These are phyloP conservation scores for Colletotrichum sp. DNA, from an alignment of 2,329 filamentous ascomycete species.

Conservation along the genomic window DNA sequence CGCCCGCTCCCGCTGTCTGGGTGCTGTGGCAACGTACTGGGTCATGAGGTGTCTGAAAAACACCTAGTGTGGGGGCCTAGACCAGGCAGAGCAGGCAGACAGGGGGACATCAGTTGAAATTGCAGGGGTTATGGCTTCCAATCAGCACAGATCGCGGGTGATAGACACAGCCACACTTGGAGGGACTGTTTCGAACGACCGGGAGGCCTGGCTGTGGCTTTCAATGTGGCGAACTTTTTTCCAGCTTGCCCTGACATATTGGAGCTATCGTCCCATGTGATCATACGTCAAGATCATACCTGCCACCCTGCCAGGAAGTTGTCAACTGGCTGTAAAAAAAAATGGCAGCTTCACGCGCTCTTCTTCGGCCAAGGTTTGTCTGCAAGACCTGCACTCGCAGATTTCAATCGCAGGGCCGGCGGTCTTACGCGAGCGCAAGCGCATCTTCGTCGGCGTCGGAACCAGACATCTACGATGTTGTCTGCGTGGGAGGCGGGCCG, in stretches of 20 bases:
- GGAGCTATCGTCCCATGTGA: constrained; percentile 1
- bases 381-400: constrained; percentile 53
- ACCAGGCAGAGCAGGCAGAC: neutral
- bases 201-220: neutral
- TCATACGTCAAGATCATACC: neutral
- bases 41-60: constrained; percentile 16
- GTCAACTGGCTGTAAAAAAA: neutral
- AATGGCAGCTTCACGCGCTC: constrained; percentile 21
- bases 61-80: constrained; percentile 12
- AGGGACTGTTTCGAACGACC: neutral
- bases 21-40: constrained; percentile 38
- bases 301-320: neutral
- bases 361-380: constrained; percentile 39
- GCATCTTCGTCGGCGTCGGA: constrained; percentile 26
- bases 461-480: constrained; percentile 85
- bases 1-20: constrained; percentile 32
- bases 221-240: constrained; percentile 1
- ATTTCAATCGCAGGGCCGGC: constrained; percentile 36
- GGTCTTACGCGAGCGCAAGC: constrained; percentile 14
- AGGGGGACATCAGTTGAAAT: neutral
- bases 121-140: neutral
- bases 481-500: constrained; percentile 88
- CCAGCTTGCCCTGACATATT: neutral
- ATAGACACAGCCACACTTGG: neutral
- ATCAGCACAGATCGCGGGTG: neutral